phyloP scores from a whole-genome alignment of 2,329 filamentous ascomycete species.

The Ilyonectria sp. region DNA sequence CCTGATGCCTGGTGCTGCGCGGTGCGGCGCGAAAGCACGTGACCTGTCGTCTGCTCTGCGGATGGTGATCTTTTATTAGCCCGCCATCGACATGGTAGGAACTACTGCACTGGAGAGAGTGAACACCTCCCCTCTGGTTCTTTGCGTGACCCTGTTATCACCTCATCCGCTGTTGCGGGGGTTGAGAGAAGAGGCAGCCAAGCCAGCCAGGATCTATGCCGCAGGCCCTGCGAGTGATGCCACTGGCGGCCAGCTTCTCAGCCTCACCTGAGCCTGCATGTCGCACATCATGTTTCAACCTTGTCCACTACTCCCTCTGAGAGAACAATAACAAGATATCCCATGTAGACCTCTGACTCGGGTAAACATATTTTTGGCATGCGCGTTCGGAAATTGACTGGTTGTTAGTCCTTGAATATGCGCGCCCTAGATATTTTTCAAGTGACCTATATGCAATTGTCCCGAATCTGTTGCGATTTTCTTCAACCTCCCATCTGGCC shows the following conservation, averaged over 20 bases:
- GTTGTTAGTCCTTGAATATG: not conserved
- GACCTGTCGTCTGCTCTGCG: not conserved
- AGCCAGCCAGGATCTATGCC: not conserved
- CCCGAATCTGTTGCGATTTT: not conserved
- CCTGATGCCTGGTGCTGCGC: not conserved
- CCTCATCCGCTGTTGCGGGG: not conserved
- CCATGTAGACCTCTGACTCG: not conserved
- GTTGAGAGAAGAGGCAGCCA: conserved; percentile 1
- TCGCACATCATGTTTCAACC: not conserved
- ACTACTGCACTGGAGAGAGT: not conserved
- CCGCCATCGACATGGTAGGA: not conserved
- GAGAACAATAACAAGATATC: not conserved
- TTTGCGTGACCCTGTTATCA: not conserved
- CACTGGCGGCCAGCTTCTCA: not conserved
- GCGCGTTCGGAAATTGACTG: not conserved
- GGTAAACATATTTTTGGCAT: not conserved
- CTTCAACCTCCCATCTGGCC: not conserved
- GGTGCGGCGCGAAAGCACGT: conserved; percentile 1
- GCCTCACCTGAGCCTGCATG: conserved; percentile 11
- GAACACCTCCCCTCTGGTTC: conserved; percentile 12
- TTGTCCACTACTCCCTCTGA: not conserved
- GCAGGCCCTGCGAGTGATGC: not conserved
- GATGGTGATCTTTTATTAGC: not conserved
- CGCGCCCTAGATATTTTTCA: not conserved
- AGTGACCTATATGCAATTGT: not conserved